Evolutionary conservation across 495 filamentous ascomycete genomes (phyloP), one percentile per base, ranked within the genome.

Genomic region (Paragyromitra xinjiangensis): DNA sequence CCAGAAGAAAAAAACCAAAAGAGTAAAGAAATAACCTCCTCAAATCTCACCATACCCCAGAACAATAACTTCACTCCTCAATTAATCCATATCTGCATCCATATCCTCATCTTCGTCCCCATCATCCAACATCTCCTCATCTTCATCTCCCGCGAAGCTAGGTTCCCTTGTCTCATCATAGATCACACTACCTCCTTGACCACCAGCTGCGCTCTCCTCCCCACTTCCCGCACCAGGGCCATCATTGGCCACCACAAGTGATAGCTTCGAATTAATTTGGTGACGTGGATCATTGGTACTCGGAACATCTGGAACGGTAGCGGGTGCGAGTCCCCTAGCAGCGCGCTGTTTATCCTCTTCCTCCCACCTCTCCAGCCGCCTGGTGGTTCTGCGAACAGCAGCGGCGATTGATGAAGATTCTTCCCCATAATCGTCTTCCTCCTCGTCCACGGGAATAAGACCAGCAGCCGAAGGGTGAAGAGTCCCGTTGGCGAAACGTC

Each of bases 351-450:
- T 88, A 45, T 87, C 85, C 42, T 88, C 85, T 56, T 84, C 84
- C 62, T 91, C 89, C 92, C 92, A 94, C 29, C 93, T 88, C 69
- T 89, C 86, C n/a, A 97, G 86, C 69, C 93, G 86, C 26, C 93
- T 87, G 11, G 86, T 83, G 0, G 89, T 87, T 64, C 94, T 89
- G 61, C 93, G 87, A 12, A 95, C 84, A 3, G 92, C 89, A 14
- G 92, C 91, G 42, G 91, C 86, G 74, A 90, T 93, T n/a, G 90
- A 87, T 44, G 87, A 86, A 24, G 91, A 88, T 80, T 93, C 91
- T 81, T 95, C 93, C 62, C 93, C 93, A 81, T 89, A 95, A 81
- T 95, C 93, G 65, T 91, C 89, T 24, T 90, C 86, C 71, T 89
- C 88, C 8, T 86, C 84, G n/a, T 86, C 86, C 4, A 91, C 88